Evolutionary conservation across 768 basidiomycete species (phyloP), one percentile per base, ranked within the genome.

Genomic region (Amanita subjunquillea): DNA sequence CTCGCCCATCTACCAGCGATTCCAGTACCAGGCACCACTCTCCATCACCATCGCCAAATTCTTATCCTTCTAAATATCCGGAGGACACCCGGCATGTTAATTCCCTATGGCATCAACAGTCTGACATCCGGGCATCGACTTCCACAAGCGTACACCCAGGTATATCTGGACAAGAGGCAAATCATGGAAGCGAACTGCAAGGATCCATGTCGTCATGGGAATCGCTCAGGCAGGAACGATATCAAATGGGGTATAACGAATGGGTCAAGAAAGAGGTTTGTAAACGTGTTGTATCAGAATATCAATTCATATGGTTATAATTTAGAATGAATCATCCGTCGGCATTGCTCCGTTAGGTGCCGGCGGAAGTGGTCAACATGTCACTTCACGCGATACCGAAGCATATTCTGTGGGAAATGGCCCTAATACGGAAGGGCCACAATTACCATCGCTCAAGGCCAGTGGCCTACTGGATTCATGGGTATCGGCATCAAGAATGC

Each of bases 391-490:
- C 32, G 32, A 32, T 32, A 45, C 20, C 6, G 39, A 30, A 4
- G 32, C 42, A 12, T 29, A 38, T 45, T 17, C 34, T 20, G 17
- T n/a, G 15, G 51, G 36, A 30, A 39, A 32, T n/a, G 30, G 27
- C 13, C 38, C 39, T 6, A 29, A 34, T 45, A 44, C 15, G 38
- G 51, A 53, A 22, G 51, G 51, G 17, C 30, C 9, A 20, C 75
- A 20, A 17, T 66, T 88, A 54, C 86, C 86, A 30, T 87, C 86
- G 36, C 68, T 88, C 50, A 87, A 87, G 65, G 78, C 81, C 30
- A 85, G 83, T 57, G 86, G 86, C 20, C 70, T 88, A 42, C 69
- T 88, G 38, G 83, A 86, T 58, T 70, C 74, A 53, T 75, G 79
- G 79, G 54, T 66, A 22, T 58, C 72, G 46, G 3, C 17, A 30